Evolutionary conservation across 768 basidiomycete genomes (phyloP).

Genomic region (Saitozyma podzolica): DNA sequence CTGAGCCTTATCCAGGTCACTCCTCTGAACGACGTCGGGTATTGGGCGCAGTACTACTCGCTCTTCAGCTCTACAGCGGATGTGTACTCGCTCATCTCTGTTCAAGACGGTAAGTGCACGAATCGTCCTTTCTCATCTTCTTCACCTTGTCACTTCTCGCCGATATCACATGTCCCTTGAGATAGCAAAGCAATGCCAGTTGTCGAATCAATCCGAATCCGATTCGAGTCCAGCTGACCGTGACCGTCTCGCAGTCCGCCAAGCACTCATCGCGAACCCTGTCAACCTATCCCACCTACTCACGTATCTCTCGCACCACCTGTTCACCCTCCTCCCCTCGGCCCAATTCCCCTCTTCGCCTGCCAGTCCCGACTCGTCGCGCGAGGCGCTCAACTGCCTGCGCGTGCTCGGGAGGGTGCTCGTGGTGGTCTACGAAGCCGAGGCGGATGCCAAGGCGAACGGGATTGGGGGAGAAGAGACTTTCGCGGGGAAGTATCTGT

Average conservation of each 20-base stretch:
- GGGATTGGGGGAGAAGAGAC: slow-evolving; percentile 18
- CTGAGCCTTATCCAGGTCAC: slow-evolving; percentile 62
- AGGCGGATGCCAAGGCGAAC: slow-evolving; percentile 58
- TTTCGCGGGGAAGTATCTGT: slow-evolving; percentile 78
- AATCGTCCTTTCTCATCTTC: neutral
- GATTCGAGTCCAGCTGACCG: neutral
- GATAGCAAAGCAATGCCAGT: too few species aligned
- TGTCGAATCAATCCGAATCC: too few species aligned
- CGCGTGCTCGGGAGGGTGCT: slow-evolving; percentile 83
- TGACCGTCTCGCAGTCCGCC: slow-evolving; percentile 63
- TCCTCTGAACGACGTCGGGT: slow-evolving; percentile 65
- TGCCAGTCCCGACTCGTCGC: slow-evolving; percentile 69
- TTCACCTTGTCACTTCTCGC: too few species aligned
- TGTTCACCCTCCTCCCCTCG: slow-evolving; percentile 47
- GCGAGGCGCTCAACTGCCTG: slow-evolving; percentile 88
- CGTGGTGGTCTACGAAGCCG: slow-evolving; percentile 71
- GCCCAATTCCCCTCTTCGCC: slow-evolving; percentile 57
- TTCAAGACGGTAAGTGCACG: slow-evolving; percentile 70
- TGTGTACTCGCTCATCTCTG: slow-evolving; percentile 82
- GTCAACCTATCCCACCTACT: slow-evolving; percentile 84
- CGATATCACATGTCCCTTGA: too few species aligned
- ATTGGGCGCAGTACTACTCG: slow-evolving; percentile 86
- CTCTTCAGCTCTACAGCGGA: slow-evolving; percentile 88
- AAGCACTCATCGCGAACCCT: slow-evolving; percentile 75
- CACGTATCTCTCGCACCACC: slow-evolving; percentile 60